Base-by-base conservation (phyloP, 768 basidiomycete species). In the Mycena capillaripes region DNA sequence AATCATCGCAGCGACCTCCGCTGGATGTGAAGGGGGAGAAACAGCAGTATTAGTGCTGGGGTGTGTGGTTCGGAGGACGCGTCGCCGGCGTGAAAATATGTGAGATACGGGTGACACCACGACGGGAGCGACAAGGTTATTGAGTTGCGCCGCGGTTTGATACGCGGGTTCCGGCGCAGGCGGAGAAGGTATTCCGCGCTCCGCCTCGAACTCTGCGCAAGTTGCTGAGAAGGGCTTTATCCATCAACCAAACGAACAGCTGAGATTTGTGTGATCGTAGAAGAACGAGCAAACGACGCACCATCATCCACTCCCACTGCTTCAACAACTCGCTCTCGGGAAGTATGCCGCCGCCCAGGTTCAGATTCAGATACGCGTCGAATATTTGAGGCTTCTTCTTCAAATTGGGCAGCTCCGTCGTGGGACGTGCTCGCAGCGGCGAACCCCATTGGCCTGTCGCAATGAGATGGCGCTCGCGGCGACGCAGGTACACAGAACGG, bases 401-500 rank as follows among this genome's bases (percentile, higher is more conserved):
- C 14, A 63, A 25, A 56, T 55, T 56, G 10, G 27, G 46, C 32
- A 14, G 8, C 38, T 42, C 50, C n/a, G n/a, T n/a, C n/a, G n/a
- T n/a, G n/a, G n/a, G 0, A 1, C 12, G 12, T 11, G 50, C 36
- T 19, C 46, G 25, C 19, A 5, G 57, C 44, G 3, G 52, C 25
- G 16, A 32, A 21, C 48, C 30, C n/a, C n/a, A n/a, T n/a, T n/a
- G n/a, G 46, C n/a, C 4, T 7, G 3, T 53, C 59, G 40, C 59
- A 2, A 62, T 62, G 40, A 62, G 52, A 2, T 12, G 68, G 17
- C 36, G 59, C 17, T 61, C 34, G 0, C 60, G 59, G 29, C 68
- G 68, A 2, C 68, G 68, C 14, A 69, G 38, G 40, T 69, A 69
- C 4, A 62, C 25, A 16, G 68, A 62, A 30, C 68, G 68, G 17